Evolutionary conservation across 2,329 filamentous ascomycete species (phyloP), one percentile per base, ranked within the genome.

Genomic region (Trichoderma sp.): DNA sequence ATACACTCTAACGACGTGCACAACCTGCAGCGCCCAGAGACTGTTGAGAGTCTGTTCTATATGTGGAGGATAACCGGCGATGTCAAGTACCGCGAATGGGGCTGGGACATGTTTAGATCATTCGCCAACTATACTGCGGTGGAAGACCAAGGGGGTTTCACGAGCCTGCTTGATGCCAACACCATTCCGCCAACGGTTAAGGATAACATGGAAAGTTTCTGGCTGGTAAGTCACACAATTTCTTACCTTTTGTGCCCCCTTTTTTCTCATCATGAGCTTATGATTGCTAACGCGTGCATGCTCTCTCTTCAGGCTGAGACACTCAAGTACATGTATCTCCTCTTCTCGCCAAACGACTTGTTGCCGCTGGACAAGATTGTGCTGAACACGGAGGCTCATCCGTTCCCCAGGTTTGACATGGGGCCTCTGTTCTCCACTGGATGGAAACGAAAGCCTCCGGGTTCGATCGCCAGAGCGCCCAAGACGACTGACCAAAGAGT

Each of bases 151-250:
- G 90, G 90, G 50, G 94, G 94, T 0, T 98, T 97, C 79, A 94
- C 93, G 1, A 95, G 92, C 75, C 85, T 98, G 73, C 86, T 86
- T 20, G 89, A 97, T 78, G 95, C 94, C 30, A 90, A 91, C 75
- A 82, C 82, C 6, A 82, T 96, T 11, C 94, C 95, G 23, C 90
- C 94, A 0, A 81, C 84, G 15, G 84, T 85, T 59, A 87, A 90
- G 73, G 95, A 99, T 81, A 98, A 98, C 76, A 98, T 99, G 95
- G 96, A 99, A 84, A 97, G 94, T 79, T 98, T 98, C 83, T 99
- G 96, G 96, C 88, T 99, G 85, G 92, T 93, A 83, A 84, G 91
- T 84, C 34, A 6, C 47, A 5, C 13, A 53, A 0, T n/a, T 6
- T 5, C 11, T 34, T n/a, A 23, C 4, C 26, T 32, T n/a, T 23